A percentile compares a stretch with the other conserved stretches of the same genome.
Evolutionary conservation across 2,329 filamentous ascomycete genomes (phyloP).

Genomic region (Pseudogymnoascus sp.): DNA sequence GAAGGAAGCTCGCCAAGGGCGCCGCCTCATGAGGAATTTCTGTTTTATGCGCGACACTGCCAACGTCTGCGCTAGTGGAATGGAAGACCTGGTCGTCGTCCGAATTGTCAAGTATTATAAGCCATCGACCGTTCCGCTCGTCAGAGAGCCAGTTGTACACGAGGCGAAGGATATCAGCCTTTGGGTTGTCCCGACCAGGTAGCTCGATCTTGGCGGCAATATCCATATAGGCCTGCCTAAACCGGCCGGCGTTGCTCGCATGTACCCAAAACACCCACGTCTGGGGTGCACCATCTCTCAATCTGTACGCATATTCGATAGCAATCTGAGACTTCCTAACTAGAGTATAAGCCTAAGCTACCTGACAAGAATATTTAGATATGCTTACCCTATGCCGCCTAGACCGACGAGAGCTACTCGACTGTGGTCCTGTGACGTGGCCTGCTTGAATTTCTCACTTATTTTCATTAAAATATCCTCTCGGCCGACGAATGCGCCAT

Average conservation of each 20-base stretch:
- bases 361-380: not conserved
- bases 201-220: slow-evolving; percentile 16
- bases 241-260: slow-evolving; percentile 11
- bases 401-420: slow-evolving; percentile 13
- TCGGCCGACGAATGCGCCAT: slow-evolving; percentile 15
- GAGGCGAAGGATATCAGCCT: slow-evolving; percentile 13
- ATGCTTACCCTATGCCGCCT: slow-evolving; percentile 15
- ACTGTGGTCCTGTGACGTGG: slow-evolving; percentile 8
- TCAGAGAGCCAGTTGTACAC: slow-evolving; percentile 17
- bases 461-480: slow-evolving; percentile 9
- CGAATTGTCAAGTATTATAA: slow-evolving; percentile 20
- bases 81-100: slow-evolving; percentile 15
- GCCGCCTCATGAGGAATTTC: not conserved
- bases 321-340: slow-evolving; percentile 20
- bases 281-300: not conserved
- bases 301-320: slow-evolving; percentile 16
- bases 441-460: slow-evolving; percentile 2
- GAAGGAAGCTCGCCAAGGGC: not conserved
- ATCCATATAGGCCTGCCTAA: slow-evolving; percentile 15
- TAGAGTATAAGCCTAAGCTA: not conserved
- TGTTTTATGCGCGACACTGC: not conserved
- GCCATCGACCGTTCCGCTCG: slow-evolving; percentile 15
- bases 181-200: slow-evolving; percentile 14
- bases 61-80: not conserved
- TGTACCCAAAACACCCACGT: slow-evolving; percentile 19